Evolutionary conservation across 192 early-diverging fungal species (phyloP).

Genomic region (Coemansia sp.): DNA sequence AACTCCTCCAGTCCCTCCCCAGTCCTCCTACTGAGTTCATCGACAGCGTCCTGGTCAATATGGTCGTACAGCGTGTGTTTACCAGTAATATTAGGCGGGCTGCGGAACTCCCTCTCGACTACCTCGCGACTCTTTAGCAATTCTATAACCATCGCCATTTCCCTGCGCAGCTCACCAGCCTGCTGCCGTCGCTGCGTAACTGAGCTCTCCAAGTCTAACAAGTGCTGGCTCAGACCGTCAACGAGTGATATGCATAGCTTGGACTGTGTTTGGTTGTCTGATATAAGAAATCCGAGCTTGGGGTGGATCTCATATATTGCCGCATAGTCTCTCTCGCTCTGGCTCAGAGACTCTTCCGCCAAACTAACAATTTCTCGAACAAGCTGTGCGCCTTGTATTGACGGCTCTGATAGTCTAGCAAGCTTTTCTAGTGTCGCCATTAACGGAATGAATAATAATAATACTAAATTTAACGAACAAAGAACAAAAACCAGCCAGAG

Average conservation of each 20-base stretch:
- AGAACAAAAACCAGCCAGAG: not conserved
- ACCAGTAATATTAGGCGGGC: slow-evolving; percentile 16
- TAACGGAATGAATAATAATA: not conserved
- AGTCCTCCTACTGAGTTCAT: slow-evolving; percentile 19
- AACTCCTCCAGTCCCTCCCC: slow-evolving; percentile 30
- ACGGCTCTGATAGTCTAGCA: slow-evolving; percentile 51
- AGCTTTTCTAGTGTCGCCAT: slow-evolving; percentile 53
- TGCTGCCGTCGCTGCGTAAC: slow-evolving; percentile 23
- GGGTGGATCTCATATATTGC: slow-evolving; percentile 45
- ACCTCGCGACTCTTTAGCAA: slow-evolving; percentile 48
- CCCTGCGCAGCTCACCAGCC: slow-evolving; percentile 31
- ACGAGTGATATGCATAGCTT: slow-evolving; percentile 31
- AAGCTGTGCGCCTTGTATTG: slow-evolving; percentile 44
- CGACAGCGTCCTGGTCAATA: slow-evolving; percentile 53
- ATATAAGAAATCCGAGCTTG: slow-evolving; percentile 43
- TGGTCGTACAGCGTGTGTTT: slow-evolving; percentile 52
- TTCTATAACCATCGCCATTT: slow-evolving; percentile 52
- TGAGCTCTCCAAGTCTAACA: slow-evolving; percentile 26
- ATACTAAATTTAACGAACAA: not conserved
- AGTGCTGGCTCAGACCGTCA: slow-evolving; percentile 23
- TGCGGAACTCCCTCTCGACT: slow-evolving; percentile 42
- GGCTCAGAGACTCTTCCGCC: slow-evolving; percentile 25
- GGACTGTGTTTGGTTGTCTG: slow-evolving; percentile 38
- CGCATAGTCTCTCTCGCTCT: slow-evolving; percentile 34
- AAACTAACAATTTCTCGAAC: slow-evolving; percentile 23